Base-by-base conservation (phyloP, 2,329 filamentous ascomycete genomes). In the Neonectria ditissima region DNA sequence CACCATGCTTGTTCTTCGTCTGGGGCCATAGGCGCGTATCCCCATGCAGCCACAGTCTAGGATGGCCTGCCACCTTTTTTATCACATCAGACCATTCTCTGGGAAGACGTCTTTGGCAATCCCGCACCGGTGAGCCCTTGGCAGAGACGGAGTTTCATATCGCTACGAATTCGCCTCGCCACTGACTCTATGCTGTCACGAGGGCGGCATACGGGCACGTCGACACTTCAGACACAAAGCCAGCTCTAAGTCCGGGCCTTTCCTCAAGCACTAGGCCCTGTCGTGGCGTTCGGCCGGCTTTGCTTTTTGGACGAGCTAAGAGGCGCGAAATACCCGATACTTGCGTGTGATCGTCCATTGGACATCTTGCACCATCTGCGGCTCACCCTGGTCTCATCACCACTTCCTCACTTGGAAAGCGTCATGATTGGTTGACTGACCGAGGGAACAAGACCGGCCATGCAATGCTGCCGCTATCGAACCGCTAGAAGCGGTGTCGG, bases 351-450 rank as follows among this genome's bases (percentile, higher is more conserved):
- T 73, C 68, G 65, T 65, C 71, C 62, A 69, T 59, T 71, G 62
- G 59, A 65, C 67, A 50, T 70, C 68, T 71, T 71, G 68, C 63
- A 73, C 71, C 59, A 73, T 70, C 70, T 73, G 71, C 71, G 71
- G 62, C 71, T 71, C 69, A 72, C 71, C 71, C 71, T 32, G 62
- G 71, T 74, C 71, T 71, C 63, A 73, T 73, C 71, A 73, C 71
- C 56, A 71, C 55, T 74, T 57, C 64, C 50, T 66, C 55, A 59
- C 61, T 69, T 73, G 71, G 71, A 69, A 59, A 70, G 67, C 59
- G 26, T 55, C 41, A 20, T 65, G 44, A 72, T 74, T 74, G 72
- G 71, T 55, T 59, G 50, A 22, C 47, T 71, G 71, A 73, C 70
- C 65, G 72, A 74, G 63, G 60, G 62, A 69, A 52, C 65, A 67